These are phyloP conservation scores for Boletus nobilissimus DNA, from an alignment of 1,284 basidiomycete genomes.

Conservation along the genomic window DNA sequence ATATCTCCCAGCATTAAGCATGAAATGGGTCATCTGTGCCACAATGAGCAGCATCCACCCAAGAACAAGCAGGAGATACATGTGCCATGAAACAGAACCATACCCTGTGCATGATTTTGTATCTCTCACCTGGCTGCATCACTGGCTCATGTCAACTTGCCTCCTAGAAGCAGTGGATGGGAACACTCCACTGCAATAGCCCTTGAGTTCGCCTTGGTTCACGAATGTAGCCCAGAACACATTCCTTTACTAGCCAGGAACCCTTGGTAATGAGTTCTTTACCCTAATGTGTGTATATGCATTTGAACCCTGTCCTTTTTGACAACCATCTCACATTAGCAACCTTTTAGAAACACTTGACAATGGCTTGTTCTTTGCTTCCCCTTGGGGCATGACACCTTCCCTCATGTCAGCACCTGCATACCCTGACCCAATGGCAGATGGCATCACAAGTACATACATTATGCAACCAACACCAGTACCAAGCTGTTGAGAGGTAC, in stretches of 20 bases:
- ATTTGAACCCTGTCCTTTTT: background rate
- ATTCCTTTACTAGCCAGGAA: constrained; percentile 75
- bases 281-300: constrained; percentile 73
- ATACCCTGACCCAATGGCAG: constrained; percentile 40
- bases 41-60: constrained; percentile 79
- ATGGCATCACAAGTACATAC: constrained; percentile 29
- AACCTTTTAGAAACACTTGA: constrained; percentile 85
- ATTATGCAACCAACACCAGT: constrained; percentile 32
- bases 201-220: constrained; percentile 62
- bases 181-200: constrained; percentile 43
- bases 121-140: background rate
- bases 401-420: constrained; percentile 61
- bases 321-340: constrained; percentile 51
- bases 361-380: constrained; percentile 74
- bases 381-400: constrained; percentile 59
- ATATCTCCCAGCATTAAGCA: constrained; percentile 79
- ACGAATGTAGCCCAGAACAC: constrained; percentile 58
- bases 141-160: background rate
- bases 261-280: constrained; percentile 82
- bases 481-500: constrained; percentile 29
- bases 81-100: constrained; percentile 40
- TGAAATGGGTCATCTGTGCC: constrained; percentile 90
- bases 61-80: constrained; percentile 55
- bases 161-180: constrained; percentile 48
- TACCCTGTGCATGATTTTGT: constrained; percentile 26